Evolutionary conservation across 2,329 filamentous ascomycete genomes (phyloP).

Genomic region (Alternaria burnsii): DNA sequence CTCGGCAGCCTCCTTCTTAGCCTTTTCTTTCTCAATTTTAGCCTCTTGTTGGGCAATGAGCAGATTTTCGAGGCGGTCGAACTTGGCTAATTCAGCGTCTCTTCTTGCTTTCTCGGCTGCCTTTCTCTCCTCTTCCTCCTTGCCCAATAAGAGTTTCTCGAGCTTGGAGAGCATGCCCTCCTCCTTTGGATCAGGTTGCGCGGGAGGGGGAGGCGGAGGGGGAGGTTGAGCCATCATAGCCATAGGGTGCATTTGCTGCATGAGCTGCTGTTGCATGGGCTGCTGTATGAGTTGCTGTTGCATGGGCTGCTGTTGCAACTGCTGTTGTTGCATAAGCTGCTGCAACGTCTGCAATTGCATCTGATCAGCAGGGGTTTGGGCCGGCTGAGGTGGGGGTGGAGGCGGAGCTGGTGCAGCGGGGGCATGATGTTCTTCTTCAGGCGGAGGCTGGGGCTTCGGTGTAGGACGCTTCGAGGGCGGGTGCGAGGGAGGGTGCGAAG

Average conservation of each 20-base stretch:
- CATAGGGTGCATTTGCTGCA: slow-evolving; percentile 16
- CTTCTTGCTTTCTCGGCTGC: slow-evolving; percentile 40
- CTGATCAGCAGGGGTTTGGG: slow-evolving; percentile 19
- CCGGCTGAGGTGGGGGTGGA: slow-evolving; percentile 25
- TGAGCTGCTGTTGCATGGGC: slow-evolving; percentile 11
- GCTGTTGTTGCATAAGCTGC: slow-evolving; percentile 9
- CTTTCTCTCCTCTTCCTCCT: slow-evolving; percentile 41
- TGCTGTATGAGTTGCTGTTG: slow-evolving; percentile 19
- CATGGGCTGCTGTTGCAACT: slow-evolving; percentile 8
- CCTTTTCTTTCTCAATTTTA: slow-evolving; percentile 47
- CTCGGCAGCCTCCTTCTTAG: slow-evolving; percentile 44
- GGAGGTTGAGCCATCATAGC: slow-evolving; percentile 21
- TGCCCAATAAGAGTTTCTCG: slow-evolving; percentile 39
- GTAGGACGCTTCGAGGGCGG: slow-evolving; percentile 39
- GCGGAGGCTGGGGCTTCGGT: slow-evolving; percentile 39
- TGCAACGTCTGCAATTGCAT: slow-evolving; percentile 15
- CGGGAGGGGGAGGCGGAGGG: slow-evolving; percentile 31
- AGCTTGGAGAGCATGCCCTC: slow-evolving; percentile 45
- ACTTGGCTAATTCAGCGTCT: slow-evolving; percentile 46
- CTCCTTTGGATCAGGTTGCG: slow-evolving; percentile 36
- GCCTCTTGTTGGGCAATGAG: slow-evolving; percentile 49
- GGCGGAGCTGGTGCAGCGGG: slow-evolving; percentile 15
- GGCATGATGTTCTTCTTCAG: slow-evolving; percentile 28
- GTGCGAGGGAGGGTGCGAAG: slow-evolving; percentile 26
- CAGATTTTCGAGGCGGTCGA: slow-evolving; percentile 48